A percentile compares a stretch with the other conserved stretches of the same genome.
These are phyloP conservation scores for Nigrograna mackinnonii DNA, from an alignment of 2,329 filamentous ascomycete genomes.

Conservation along the genomic window DNA sequence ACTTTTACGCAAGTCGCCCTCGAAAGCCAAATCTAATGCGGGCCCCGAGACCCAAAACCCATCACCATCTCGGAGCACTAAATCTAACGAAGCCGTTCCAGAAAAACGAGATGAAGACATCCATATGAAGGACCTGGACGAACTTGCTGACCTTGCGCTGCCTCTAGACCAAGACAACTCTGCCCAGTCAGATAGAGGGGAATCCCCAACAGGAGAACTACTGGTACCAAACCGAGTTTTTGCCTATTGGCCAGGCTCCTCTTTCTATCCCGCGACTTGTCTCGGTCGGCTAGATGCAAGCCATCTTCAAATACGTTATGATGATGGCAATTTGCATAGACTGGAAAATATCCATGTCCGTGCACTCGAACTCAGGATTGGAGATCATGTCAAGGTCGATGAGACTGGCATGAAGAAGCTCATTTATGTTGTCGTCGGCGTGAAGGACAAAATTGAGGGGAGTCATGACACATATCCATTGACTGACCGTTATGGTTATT, in stretches of 20 bases:
- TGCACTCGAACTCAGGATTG: conserved; percentile 46
- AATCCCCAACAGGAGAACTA: conserved; percentile 21
- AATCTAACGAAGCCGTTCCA: too few species aligned
- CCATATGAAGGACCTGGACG: too few species aligned
- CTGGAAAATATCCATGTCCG: conserved; percentile 45
- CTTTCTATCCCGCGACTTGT: conserved; percentile 65
- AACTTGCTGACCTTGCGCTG: too few species aligned
- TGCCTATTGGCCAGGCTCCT: conserved; percentile 60
- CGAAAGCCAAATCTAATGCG: neutral
- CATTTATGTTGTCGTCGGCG: conserved; percentile 47
- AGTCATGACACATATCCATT: conserved; percentile 33
- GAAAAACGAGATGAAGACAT: too few species aligned
- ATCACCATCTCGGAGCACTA: too few species aligned
- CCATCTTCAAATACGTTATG: conserved; percentile 52
- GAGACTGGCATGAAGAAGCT: conserved; percentile 47
- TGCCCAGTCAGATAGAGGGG: too few species aligned
- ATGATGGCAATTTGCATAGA: conserved; percentile 49
- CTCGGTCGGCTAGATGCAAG: conserved; percentile 48
- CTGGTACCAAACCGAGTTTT: conserved; percentile 58
- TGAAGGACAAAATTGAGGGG: conserved; percentile 40
- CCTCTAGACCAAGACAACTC: too few species aligned
- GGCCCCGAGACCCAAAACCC: too few species aligned
- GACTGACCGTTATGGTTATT: conserved; percentile 47
- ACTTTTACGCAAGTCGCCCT: conserved; percentile 16
- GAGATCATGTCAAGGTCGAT: conserved; percentile 54